Evolutionary conservation across 495 filamentous ascomycete species (phyloP), one percentile per base, ranked within the genome.

Genomic region (Xylaria telfairii): DNA sequence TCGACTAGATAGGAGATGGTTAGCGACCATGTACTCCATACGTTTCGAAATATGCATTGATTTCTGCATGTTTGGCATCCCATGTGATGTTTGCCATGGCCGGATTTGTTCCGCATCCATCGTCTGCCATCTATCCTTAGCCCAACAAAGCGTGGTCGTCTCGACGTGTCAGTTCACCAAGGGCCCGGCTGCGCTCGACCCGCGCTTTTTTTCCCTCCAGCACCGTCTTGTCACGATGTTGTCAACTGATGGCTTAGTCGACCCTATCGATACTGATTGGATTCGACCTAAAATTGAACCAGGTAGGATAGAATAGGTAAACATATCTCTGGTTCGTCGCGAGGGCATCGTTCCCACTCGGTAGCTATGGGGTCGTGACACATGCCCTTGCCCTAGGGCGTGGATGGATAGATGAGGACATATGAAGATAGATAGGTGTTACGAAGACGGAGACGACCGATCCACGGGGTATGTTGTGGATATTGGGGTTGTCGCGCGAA

Each of bases 401-500:
- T 46, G 60, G 26, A 47, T 32, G 4, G 24, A 46, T 30, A 34
- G 34, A 47, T 4, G 26, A 30, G 15, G 17, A 6, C 19, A 37
- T 37, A 24, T 49, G 62, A 59, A n/a, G 10, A 37, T 34, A n/a
- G 44, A 24, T 47, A 24, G 26, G 53, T 59, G n/a, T 68, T 51
- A 56, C 49, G 63, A 34, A 34, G 32, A 21, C 21, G 37, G 63
- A 41, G 63, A 37, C 47, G 21, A 66, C n/a, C 46, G 37, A 57
- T 57, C 39, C n/a, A 39, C 34, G 12, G 21, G 4, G 26, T 37
- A 53, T 4, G n/a, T 44, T 13, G 21, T 34, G 28, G 41, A 69
- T 5, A 30, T 21, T 62, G 42, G 67, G 67, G 67, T 49, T 46
- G 30, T 62, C 44, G 67, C 44, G 67, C 67, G 67, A 62, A 69